A percentile compares a stretch with the other conserved stretches of the same genome.
Conservation (phyloP, 1,284 basidiomycete species). For the Porodaedalea pini region DNA sequence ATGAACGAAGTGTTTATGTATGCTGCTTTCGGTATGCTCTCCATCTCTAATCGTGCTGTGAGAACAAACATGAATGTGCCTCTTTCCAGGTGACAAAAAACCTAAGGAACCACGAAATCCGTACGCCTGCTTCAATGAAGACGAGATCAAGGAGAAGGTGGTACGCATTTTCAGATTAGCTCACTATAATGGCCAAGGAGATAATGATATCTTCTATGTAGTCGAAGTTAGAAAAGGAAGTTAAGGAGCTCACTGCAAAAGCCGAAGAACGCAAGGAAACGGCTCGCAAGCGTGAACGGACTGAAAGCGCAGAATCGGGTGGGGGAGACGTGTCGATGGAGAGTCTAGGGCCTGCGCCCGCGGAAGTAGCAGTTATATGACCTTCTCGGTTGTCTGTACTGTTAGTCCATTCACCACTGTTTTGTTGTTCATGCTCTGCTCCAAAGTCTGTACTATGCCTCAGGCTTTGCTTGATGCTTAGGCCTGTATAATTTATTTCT, state of each 20-base stretch:
- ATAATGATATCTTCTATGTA: background rate
- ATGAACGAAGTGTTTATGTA: slow-evolving; percentile 77
- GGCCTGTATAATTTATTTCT: no score
- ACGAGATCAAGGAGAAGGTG: slow-evolving; percentile 55
- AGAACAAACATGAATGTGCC: background rate
- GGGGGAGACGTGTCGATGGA: slow-evolving; percentile 20
- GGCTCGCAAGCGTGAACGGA: background rate
- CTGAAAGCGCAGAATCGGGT: background rate
- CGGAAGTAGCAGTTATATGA: background rate
- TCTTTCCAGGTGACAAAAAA: slow-evolving; percentile 42
- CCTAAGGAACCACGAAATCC: slow-evolving; percentile 38
- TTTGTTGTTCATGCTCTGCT: no score
- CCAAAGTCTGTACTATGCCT: no score
- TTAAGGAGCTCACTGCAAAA: slow-evolving; percentile 24
- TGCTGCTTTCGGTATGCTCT: slow-evolving; percentile 58
- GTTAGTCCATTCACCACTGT: background rate
- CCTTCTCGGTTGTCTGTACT: background rate
- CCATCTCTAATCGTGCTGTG: background rate
- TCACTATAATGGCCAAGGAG: background rate
- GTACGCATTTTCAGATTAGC: slow-evolving; percentile 37
- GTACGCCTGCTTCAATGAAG: slow-evolving; percentile 58
- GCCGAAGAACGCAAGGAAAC: slow-evolving; percentile 21
- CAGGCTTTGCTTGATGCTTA: no score
- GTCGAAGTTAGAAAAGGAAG: slow-evolving; percentile 24
- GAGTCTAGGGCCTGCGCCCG: slow-evolving; percentile 4